Evolutionary conservation across 2,329 filamentous ascomycete species (phyloP), one percentile per base, ranked within the genome.

Genomic region (Nothophoma quercina): DNA sequence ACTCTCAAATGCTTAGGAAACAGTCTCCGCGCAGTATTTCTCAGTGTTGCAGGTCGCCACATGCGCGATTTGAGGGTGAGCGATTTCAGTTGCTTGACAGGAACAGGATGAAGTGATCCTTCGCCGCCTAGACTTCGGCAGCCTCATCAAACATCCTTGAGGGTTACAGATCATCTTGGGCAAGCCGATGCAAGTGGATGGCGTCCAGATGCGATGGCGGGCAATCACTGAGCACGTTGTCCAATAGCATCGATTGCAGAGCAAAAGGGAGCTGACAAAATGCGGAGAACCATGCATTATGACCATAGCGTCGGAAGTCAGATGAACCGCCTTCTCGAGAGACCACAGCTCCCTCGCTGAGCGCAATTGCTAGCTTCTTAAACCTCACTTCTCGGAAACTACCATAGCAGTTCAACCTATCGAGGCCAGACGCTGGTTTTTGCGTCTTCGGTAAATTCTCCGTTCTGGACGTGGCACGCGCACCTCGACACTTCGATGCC

Each of bases 261-360:
- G 28, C 15, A 34, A 32, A 16, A 18, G 19, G 28, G 28, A 44
- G 47, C 47, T 51, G 40, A 45, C 48, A 36, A 34, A 32, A 32
- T 43, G 48, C 48, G 50, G 44, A 50, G 50, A 45, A 50, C 51
- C 51, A 46, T 46, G 50, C 42, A 45, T 54, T 38, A 32, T 50
- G 51, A 40, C 51, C 51, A 55, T 50, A 55, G 51, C 51, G 36
- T 50, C 41, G 51, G 46, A n/a, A n/a, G 46, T 50, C 51, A 49
- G 34, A 38, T 46, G 45, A 42, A 45, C 45, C 19, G 42, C 40
- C 22, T 42, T 25, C 21, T 44, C 43, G 43, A 47, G 30, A 53
- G 15, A 30, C 18, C 50, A 39, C 38, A 39, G 32, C 39, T 48
- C 38, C 36, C 50, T 52, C 41, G 18, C 38, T 39, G 26, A 33